A percentile compares a stretch with the other conserved stretches of the same genome.
phyloP scores from a whole-genome alignment of 2,329 filamentous ascomycete genomes.

The Didymella glomerata region DNA sequence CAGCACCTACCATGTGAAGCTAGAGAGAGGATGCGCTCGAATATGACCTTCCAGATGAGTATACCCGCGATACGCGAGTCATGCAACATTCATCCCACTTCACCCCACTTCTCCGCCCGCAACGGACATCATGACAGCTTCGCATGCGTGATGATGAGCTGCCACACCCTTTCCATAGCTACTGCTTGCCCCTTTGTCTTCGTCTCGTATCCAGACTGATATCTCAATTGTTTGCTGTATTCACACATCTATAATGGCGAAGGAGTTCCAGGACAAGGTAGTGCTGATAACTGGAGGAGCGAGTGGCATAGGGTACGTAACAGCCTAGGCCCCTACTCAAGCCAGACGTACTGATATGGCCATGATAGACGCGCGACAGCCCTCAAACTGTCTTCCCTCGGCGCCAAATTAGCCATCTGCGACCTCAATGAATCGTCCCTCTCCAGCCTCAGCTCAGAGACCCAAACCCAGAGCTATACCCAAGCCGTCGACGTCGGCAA shows the following conservation, averaged over 20 bases:
- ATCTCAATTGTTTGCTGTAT: neutral
- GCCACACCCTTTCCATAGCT: neutral
- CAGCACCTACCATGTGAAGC: neutral
- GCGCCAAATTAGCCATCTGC: constrained; percentile 49
- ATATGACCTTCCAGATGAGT: constrained; percentile 8
- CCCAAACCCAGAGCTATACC: constrained; percentile 44
- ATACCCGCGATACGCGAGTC: constrained; percentile 33
- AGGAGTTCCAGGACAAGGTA: constrained; percentile 43
- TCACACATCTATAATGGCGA: constrained; percentile 30
- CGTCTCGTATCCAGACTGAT: neutral
- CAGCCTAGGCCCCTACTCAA: neutral
- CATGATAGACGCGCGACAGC: constrained; percentile 54
- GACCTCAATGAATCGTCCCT: constrained; percentile 44
- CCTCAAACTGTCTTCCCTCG: constrained; percentile 57
- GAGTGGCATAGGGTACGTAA: constrained; percentile 57
- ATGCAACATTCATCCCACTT: constrained; percentile 44
- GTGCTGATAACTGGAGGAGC: constrained; percentile 45
- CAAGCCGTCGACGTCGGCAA: constrained; percentile 58
- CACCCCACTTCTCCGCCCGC: constrained; percentile 45
- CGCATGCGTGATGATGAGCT: constrained; percentile 20
- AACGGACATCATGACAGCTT: constrained; percentile 23
- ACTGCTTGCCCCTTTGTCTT: neutral
- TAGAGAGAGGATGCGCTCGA: neutral
- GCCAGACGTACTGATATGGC: neutral
- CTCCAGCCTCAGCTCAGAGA: constrained; percentile 52